Evolutionary conservation across 345 rosid genomes (phyloP).

Genomic region (Garcia nutans): DNA sequence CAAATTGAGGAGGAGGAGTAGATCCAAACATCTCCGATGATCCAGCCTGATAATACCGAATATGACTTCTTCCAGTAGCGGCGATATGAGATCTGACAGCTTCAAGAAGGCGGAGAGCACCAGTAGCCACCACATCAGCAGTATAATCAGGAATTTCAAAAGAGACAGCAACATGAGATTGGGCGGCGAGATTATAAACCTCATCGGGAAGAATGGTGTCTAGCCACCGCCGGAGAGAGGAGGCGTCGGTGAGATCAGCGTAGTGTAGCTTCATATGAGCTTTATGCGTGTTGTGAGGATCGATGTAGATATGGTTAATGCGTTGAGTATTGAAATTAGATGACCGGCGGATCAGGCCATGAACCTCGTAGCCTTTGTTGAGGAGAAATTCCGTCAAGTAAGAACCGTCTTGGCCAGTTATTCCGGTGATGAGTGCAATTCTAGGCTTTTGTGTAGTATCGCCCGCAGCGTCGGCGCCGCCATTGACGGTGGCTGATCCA

Average conservation of each 20-base stretch:
- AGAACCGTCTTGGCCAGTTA: conserved; percentile 96
- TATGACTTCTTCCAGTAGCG: conserved; percentile 59
- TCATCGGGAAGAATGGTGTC: conserved; percentile 82
- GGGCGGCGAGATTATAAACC: conserved; percentile 94
- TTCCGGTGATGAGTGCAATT: conserved; percentile 83
- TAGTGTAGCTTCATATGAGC: conserved; percentile 92
- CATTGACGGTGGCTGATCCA: conserved; percentile 25
- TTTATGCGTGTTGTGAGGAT: conserved; percentile 85
- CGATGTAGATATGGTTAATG: conserved; percentile 91
- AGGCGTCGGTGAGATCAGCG: conserved; percentile 82
- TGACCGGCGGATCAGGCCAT: conserved; percentile 89
- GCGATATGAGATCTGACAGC: conserved; percentile 86
- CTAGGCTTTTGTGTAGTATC: conserved; percentile 25
- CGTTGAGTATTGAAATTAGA: conserved; percentile 98
- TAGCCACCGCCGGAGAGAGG: conserved; percentile 96
- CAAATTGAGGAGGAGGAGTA: conserved; percentile 85
- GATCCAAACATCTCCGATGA: conserved; percentile 98
- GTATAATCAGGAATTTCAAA: conserved; percentile 98
- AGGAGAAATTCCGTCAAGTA: conserved; percentile 89
- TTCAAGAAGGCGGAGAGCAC: conserved; percentile 87
- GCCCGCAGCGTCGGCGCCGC: conserved; percentile 30
- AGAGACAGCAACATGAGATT: conserved; percentile 92
- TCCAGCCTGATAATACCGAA: conserved; percentile 90
- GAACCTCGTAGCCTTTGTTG: conserved; percentile 72
- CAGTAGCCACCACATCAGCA: conserved; percentile 92